These are phyloP conservation scores for Tetracladium setigerum DNA, from an alignment of 495 filamentous ascomycete species.

Conservation along the genomic window DNA sequence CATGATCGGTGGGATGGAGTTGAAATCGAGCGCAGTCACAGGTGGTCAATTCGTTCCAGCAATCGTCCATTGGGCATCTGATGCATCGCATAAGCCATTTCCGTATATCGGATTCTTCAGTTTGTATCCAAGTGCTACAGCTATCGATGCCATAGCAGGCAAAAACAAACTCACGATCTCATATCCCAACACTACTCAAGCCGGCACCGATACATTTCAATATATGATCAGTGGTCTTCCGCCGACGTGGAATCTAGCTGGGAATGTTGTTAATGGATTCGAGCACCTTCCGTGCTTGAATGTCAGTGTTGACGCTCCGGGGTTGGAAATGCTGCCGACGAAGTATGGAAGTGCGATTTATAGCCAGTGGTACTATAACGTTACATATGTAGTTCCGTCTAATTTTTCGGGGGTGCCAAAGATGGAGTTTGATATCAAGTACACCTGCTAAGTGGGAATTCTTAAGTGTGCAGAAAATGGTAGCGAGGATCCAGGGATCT, in stretches of 20 bases:
- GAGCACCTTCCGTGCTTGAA: constrained; percentile 18
- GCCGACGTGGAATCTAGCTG: constrained; percentile 17
- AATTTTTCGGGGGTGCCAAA: constrained; percentile 20
- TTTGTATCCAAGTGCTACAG: constrained; percentile 24
- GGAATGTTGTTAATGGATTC: constrained; percentile 12
- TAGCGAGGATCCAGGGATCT: too few species aligned
- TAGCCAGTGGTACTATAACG: constrained; percentile 24
- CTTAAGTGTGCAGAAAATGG: too few species aligned
- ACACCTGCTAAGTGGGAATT: constrained; percentile 26
- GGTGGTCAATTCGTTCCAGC: constrained; percentile 24
- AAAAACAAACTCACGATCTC: constrained; percentile 19
- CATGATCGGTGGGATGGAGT: constrained; percentile 24
- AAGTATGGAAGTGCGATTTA: constrained; percentile 22
- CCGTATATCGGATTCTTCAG: constrained; percentile 25
- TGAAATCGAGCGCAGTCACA: constrained; percentile 18
- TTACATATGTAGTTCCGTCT: constrained; percentile 23
- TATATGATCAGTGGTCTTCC: constrained; percentile 22
- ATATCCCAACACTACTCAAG: constrained; percentile 26
- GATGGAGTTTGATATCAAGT: constrained; percentile 21
- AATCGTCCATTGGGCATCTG: constrained; percentile 27
- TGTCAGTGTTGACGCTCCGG: constrained; percentile 16
- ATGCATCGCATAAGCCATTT: constrained; percentile 19
- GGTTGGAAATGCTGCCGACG: constrained; percentile 17
- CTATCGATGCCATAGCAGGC: constrained; percentile 19
- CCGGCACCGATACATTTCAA: constrained; percentile 23